Evolutionary conservation across 2,329 filamentous ascomycete species (phyloP), one percentile per base, ranked within the genome.

Genomic region (Verticillium klebahnii): DNA sequence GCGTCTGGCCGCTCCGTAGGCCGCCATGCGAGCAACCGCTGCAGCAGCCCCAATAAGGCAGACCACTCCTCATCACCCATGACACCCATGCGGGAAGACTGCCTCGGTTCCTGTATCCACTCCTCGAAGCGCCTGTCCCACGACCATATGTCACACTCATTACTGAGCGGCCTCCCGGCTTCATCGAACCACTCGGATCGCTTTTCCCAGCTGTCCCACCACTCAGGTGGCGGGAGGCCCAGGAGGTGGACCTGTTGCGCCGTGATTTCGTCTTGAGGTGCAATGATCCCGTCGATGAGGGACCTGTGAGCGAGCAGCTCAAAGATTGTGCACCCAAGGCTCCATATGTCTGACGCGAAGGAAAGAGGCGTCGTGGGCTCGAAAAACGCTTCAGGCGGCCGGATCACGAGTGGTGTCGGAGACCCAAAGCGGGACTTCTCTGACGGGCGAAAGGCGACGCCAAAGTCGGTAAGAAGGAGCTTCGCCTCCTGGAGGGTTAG

Each of bases 341-440:
- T 67, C 72, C 70, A 75, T 31, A 73, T 71, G 32, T 74, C 70
- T 2, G 70, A 69, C 39, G 66, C 54, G 60, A 63, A 59, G 5
- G 71, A 70, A 2, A 78, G 69, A 15, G 75, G 69, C 14, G 52
- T 70, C 9, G 61, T 62, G 19, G 72, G 69, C 36, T 76, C 72
- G 59, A 79, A 78, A 17, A 66, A 65, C 15, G 67, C 66, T 66
- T 78, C 77, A 0, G 75, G 76, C 5, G 74, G 71, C 2, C 70
- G 69, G 39, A 70, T 61, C n/a, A 7, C 64, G 15, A 72, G 67
- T 0, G 73, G 74, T 7, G 71, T 70, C 23, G 69, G 67, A 12
- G 72, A 75, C 17, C 71, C 60, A 34, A 64, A 64, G 0, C 65
- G 59, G 3, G 45, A 39, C 45, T 70, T 62, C 0, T 71, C 61